These are phyloP conservation scores for Vicia faba DNA, from an alignment of 306 rosid genomes.

Conservation along the genomic window DNA sequence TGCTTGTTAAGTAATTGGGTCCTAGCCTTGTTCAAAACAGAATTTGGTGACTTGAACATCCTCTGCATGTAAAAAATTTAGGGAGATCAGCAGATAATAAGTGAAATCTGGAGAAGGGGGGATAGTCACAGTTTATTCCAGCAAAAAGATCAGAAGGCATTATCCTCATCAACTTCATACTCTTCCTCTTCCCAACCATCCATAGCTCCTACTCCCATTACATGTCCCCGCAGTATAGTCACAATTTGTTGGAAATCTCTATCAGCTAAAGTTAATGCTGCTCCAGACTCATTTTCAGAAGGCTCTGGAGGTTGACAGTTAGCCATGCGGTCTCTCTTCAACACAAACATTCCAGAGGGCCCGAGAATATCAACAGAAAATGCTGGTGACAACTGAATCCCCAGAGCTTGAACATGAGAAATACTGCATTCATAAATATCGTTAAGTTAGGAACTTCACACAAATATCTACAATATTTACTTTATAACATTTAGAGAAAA, in stretches of 20 bases:
- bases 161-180: slow-evolving; percentile 55
- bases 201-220: slow-evolving; percentile 24
- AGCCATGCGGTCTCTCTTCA: slow-evolving; percentile 52
- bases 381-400: slow-evolving; percentile 62
- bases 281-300: slow-evolving; percentile 39
- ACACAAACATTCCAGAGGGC: slow-evolving; percentile 57
- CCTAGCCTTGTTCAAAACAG: too few relatives aligned
- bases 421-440: slow-evolving; percentile 61
- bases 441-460: slow-evolving; percentile 22
- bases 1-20: too few relatives aligned
- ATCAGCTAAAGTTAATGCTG: slow-evolving; percentile 29
- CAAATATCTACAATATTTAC: not conserved
- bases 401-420: slow-evolving; percentile 67
- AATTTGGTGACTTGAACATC: too few relatives aligned
- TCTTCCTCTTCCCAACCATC: slow-evolving; percentile 56
- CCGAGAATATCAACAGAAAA: slow-evolving; percentile 57
- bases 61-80: too few relatives aligned
- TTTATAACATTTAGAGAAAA: too few relatives aligned
- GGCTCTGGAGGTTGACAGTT: slow-evolving; percentile 22
- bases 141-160: slow-evolving; percentile 41
- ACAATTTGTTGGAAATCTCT: slow-evolving; percentile 45
- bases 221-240: slow-evolving; percentile 44
- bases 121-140: slow-evolving; percentile 21
- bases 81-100: too few relatives aligned
- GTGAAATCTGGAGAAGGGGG: slow-evolving; percentile 18